Conservation (phyloP, 495 filamentous ascomycete genomes). For the Trichoderma orchidacearum region DNA sequence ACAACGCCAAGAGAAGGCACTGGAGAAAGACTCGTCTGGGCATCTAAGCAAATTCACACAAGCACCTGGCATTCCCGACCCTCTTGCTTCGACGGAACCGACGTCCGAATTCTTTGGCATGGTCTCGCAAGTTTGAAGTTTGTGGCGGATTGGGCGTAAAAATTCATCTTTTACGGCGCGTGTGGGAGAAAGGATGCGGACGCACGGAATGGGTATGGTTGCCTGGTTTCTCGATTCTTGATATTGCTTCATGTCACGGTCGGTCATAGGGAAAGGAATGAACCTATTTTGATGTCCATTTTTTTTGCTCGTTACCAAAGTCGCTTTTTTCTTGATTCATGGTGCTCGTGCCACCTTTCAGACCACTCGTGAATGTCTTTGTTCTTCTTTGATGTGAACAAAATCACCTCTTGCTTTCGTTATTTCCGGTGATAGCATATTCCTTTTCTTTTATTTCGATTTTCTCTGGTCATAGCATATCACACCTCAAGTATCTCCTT, state of each 20-base stretch:
- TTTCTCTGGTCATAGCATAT: no score
- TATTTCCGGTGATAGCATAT: no score
- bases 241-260: constrained; percentile 3
- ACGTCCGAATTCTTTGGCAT: neutral
- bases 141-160: neutral
- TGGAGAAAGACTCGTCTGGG: constrained; percentile 99
- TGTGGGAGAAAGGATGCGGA: neutral
- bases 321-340: neutral
- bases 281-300: constrained; percentile 2
- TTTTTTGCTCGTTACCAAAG: neutral
- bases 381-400: no score
- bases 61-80: constrained; percentile 9
- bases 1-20: constrained; percentile 99
- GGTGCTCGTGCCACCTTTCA: neutral
- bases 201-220: neutral
- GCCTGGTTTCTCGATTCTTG: constrained; percentile 1
- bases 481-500: no score
- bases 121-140: neutral
- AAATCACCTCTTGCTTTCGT: no score
- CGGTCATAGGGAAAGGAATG: constrained; percentile 4
- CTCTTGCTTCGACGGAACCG: constrained; percentile 12
- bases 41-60: constrained; percentile 51
- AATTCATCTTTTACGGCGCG: neutral
- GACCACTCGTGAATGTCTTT: no score
- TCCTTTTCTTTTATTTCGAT: no score